Conservation (phyloP, 257 asterid species). For the Dorcoceras hygrometricum region DNA sequence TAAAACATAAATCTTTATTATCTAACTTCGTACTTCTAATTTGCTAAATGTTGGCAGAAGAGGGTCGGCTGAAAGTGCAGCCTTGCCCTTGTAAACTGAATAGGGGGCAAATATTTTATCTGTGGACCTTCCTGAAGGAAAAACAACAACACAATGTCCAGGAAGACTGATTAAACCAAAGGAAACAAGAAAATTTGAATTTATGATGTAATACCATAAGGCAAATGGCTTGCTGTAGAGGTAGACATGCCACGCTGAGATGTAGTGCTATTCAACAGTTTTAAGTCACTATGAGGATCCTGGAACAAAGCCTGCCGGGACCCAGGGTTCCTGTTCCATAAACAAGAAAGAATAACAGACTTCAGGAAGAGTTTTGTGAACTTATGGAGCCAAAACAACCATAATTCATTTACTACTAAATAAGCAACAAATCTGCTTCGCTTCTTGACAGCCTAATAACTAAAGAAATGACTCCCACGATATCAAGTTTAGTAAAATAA, state of each 20-base stretch:
- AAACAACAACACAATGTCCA: slow-evolving; percentile 19
- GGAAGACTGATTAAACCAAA: slow-evolving; percentile 6
- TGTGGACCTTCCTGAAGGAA: slow-evolving; percentile 28
- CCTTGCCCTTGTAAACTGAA: slow-evolving; percentile 85
- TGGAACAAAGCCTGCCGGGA: slow-evolving; percentile 16
- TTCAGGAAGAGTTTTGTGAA: slow-evolving; percentile 3
- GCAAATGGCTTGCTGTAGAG: slow-evolving; percentile 28
- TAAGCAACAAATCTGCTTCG: background rate
- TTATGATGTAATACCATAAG: slow-evolving; percentile 35
- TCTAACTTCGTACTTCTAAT: slow-evolving; percentile 48
- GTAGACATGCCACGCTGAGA: slow-evolving; percentile 36
- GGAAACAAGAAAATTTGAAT: slow-evolving; percentile 1
- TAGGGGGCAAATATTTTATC: slow-evolving; percentile 62
- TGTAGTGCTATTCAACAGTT: slow-evolving; percentile 30
- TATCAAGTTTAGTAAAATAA: background rate
- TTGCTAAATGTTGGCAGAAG: slow-evolving; percentile 57
- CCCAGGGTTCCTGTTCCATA: slow-evolving; percentile 29
- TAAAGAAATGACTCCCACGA: background rate
- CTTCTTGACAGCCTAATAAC: slow-evolving; percentile 1
- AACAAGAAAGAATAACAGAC: slow-evolving; percentile 6
- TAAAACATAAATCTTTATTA: background rate
- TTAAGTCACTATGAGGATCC: slow-evolving; percentile 28
- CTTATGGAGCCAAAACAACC: slow-evolving; percentile 15
- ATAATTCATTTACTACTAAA: slow-evolving; percentile 1
- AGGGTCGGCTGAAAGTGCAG: slow-evolving; percentile 76